These are phyloP conservation scores for Pythium pyrilobum DNA, from an alignment of 352 stramenopile genomes.

Conservation along the genomic window DNA sequence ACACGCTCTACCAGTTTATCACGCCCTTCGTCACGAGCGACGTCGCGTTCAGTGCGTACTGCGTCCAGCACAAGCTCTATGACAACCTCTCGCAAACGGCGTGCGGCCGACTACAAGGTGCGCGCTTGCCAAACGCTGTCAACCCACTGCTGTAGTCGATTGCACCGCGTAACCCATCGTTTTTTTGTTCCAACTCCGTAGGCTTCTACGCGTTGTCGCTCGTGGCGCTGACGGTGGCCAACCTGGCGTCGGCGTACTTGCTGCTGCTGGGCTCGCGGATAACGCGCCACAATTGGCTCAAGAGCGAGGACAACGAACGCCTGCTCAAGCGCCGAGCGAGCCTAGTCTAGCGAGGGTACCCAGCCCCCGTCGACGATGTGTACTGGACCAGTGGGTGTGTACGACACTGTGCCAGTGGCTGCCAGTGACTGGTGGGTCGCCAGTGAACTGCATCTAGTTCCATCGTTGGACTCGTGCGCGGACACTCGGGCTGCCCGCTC, in stretches of 20 bases:
- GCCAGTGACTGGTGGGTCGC: too few species aligned
- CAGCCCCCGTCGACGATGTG: too few species aligned
- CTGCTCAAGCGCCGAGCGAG: slow-evolving; percentile 30
- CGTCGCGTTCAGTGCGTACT: slow-evolving; percentile 26
- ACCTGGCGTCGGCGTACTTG: slow-evolving; percentile 33
- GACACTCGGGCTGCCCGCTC: too few species aligned
- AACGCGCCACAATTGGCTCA: slow-evolving; percentile 35
- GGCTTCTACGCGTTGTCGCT: slow-evolving; percentile 40
- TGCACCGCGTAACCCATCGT: too few species aligned
- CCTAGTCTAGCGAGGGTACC: background rate
- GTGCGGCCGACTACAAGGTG: slow-evolving; percentile 39
- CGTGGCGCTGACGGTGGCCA: slow-evolving; percentile 32
- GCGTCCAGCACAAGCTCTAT: slow-evolving; percentile 24
- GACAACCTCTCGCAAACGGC: slow-evolving; percentile 41
- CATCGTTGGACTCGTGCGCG: too few species aligned
- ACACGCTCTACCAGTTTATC: slow-evolving; percentile 33
- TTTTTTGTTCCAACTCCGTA: too few species aligned
- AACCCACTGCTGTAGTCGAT: too few species aligned
- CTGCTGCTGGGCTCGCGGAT: slow-evolving; percentile 40
- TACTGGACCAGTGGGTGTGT: too few species aligned
- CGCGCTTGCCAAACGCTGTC: background rate
- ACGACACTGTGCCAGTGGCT: too few species aligned
- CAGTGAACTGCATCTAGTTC: too few species aligned
- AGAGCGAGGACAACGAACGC: slow-evolving; percentile 18
- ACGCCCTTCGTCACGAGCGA: slow-evolving; percentile 27